phyloP scores from a whole-genome alignment of 148 eudicot genomes.

The Cornus kousa region DNA sequence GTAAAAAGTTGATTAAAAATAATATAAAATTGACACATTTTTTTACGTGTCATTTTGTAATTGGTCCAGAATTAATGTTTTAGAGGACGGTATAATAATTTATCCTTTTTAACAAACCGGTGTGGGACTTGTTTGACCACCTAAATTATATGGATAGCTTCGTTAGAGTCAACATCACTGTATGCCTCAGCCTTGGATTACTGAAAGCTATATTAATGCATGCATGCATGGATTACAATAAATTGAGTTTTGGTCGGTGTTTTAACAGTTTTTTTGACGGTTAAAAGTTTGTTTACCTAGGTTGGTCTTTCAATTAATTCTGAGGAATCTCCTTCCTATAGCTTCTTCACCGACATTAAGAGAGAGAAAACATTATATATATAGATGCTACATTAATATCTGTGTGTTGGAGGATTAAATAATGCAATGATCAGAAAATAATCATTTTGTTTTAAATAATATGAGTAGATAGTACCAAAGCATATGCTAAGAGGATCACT shows the following conservation, averaged over 20 bases:
- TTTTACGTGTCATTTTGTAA: too few species aligned
- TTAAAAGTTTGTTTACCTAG: not conserved
- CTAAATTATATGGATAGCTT: not conserved
- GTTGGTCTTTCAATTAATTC: too few species aligned
- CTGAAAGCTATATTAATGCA: too few species aligned
- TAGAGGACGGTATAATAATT: too few species aligned
- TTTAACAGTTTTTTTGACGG: not conserved
- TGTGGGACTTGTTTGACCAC: too few species aligned
- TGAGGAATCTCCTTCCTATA: too few species aligned
- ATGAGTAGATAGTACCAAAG: not conserved
- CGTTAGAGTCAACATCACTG: too few species aligned
- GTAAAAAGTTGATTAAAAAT: too few species aligned
- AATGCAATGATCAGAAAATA: not conserved
- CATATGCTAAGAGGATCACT: slow-evolving; percentile 1
- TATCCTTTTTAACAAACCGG: too few species aligned
- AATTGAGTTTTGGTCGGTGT: not conserved
- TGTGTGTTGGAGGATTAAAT: not conserved
- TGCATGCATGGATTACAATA: not conserved
- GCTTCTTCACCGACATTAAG: not conserved
- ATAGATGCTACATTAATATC: not conserved
- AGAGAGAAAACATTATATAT: not conserved
- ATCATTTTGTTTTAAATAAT: not conserved
- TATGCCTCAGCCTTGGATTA: too few species aligned
- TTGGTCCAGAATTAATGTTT: too few species aligned
- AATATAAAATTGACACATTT: too few species aligned